A percentile compares a stretch with the other conserved stretches of the same genome.
Evolutionary conservation across 495 filamentous ascomycete species (phyloP).

Genomic region (Podospora bellae-mahoneyi): DNA sequence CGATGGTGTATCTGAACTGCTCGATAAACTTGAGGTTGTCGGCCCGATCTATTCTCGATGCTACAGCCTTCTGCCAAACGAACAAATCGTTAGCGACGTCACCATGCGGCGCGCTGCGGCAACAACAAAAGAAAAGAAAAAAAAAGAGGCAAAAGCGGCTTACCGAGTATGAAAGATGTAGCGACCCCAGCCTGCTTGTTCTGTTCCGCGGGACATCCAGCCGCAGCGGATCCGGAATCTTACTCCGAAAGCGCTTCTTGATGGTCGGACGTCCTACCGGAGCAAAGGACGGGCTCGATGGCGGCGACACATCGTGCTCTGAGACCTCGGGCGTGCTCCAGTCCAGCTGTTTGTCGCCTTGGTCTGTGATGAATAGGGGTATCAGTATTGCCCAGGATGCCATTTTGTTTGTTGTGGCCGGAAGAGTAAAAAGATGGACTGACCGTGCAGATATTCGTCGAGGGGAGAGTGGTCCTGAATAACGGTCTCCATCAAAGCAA

Average conservation of each 20-base stretch:
- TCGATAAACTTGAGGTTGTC: conserved; percentile 89
- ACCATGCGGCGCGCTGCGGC: background rate
- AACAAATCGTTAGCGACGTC: conserved; percentile 8
- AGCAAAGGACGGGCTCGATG: conserved; percentile 62
- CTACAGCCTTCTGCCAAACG: conserved; percentile 49
- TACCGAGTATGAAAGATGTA: conserved; percentile 37
- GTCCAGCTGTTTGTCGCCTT: conserved; percentile 41
- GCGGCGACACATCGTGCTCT: conserved; percentile 46
- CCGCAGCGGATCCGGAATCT: conserved; percentile 59
- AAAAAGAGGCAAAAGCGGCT: conserved; percentile 9
- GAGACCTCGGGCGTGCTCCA: conserved; percentile 39
- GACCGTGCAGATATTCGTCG: conserved; percentile 91
- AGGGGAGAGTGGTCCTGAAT: conserved; percentile 88
- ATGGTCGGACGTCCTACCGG: conserved; percentile 68
- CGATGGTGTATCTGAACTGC: conserved; percentile 91
- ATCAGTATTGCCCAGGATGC: conserved; percentile 13
- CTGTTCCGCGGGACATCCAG: conserved; percentile 47
- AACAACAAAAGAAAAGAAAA: background rate
- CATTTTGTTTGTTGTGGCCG: conserved; percentile 3
- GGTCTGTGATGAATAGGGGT: conserved; percentile 26
- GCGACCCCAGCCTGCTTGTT: conserved; percentile 26
- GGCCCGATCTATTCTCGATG: conserved; percentile 71
- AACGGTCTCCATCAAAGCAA: conserved; percentile 75
- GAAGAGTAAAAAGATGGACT: conserved; percentile 18
- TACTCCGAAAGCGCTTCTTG: conserved; percentile 62